phyloP scores from a whole-genome alignment of 2,329 filamentous ascomycete genomes.

The Trichoderma koningii region DNA sequence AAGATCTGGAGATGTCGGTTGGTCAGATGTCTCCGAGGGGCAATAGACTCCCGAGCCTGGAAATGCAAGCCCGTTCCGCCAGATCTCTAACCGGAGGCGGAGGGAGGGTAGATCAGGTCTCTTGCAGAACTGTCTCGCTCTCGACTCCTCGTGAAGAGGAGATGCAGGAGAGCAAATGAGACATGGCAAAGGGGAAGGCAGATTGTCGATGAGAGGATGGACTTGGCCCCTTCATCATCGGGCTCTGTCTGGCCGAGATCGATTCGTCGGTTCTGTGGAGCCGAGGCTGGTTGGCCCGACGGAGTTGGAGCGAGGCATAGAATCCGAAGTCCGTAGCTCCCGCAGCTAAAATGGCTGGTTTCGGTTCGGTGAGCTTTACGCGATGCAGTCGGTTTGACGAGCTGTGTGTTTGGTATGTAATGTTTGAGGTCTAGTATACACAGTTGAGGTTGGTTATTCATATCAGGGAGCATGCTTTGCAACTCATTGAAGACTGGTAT shows the following conservation, averaged over 20 bases:
- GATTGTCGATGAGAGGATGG: background rate
- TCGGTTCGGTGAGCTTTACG: background rate
- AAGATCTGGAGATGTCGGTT: background rate
- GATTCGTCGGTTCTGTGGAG: conserved; percentile 7
- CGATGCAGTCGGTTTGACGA: too few species aligned
- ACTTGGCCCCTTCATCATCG: background rate
- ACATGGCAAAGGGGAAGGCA: background rate
- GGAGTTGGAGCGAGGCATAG: background rate
- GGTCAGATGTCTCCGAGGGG: background rate
- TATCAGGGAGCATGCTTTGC: too few species aligned
- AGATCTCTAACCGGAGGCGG: background rate
- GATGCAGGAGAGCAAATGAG: background rate
- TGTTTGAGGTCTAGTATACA: too few species aligned
- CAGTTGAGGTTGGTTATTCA: too few species aligned
- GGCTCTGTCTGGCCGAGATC: background rate
- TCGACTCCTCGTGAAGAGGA: background rate
- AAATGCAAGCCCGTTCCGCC: background rate
- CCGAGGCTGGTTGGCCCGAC: conserved; percentile 5
- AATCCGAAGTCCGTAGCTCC: conserved; percentile 18
- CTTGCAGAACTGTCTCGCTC: background rate
- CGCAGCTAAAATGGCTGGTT: background rate
- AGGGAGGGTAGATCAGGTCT: background rate
- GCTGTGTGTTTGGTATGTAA: too few species aligned
- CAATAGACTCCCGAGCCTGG: background rate
- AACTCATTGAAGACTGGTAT: too few species aligned